phyloP scores from a whole-genome alignment of 768 basidiomycete genomes.

The Saitozyma podzolica region DNA sequence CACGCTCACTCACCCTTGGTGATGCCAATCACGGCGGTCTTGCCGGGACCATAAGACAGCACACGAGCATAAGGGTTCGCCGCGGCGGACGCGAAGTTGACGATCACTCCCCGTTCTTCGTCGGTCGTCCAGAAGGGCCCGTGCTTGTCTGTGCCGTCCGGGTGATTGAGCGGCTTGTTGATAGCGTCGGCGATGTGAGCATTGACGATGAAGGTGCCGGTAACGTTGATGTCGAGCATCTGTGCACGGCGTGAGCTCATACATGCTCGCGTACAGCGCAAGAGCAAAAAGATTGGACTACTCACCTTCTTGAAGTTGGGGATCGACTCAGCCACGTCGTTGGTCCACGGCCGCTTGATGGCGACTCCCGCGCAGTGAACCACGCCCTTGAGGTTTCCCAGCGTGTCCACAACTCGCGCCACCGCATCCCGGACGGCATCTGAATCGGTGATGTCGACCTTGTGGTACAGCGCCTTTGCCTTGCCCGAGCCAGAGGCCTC shows the following conservation, averaged over 20 bases:
- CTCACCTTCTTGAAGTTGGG: slow-evolving; percentile 43
- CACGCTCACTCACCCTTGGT: slow-evolving; percentile 21
- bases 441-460: slow-evolving; percentile 39
- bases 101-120: slow-evolving; percentile 48
- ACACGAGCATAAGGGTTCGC: slow-evolving; percentile 42
- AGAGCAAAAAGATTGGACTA: background rate
- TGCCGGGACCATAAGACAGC: slow-evolving; percentile 46
- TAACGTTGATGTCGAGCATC: slow-evolving; percentile 46
- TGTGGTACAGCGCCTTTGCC: slow-evolving; percentile 32
- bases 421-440: slow-evolving; percentile 35
- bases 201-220: slow-evolving; percentile 46
- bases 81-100: slow-evolving; percentile 49
- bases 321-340: slow-evolving; percentile 30
- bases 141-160: slow-evolving; percentile 21
- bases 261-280: too few species aligned
- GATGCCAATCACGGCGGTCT: slow-evolving; percentile 42
- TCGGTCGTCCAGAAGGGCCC: slow-evolving; percentile 34
- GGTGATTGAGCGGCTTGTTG: slow-evolving; percentile 42
- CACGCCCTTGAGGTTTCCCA: slow-evolving; percentile 27
- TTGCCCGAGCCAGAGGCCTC: slow-evolving; percentile 4
- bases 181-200: slow-evolving; percentile 48
- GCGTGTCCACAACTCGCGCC: slow-evolving; percentile 16
- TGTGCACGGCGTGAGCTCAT: slow-evolving; percentile 12
- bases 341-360: slow-evolving; percentile 28
- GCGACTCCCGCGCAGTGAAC: slow-evolving; percentile 38